Evolutionary conservation across 495 filamentous ascomycete species (phyloP).

Genomic region (Neurospora sp.): DNA sequence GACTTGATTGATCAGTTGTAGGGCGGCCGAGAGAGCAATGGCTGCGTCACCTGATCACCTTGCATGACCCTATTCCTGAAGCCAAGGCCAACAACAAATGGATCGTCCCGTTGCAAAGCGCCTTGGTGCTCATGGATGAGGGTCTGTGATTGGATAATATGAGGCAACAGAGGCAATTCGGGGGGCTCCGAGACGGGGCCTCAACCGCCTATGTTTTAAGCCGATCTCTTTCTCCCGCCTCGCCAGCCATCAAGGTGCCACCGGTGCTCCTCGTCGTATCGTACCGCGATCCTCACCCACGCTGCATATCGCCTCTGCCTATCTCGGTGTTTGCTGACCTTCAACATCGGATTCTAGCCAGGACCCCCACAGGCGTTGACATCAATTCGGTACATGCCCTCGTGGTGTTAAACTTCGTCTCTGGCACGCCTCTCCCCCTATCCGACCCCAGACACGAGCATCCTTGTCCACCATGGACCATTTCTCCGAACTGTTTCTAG

Average conservation of each 20-base stretch:
- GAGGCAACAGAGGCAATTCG: not conserved
- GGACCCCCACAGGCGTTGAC: not conserved
- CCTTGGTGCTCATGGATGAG: not conserved
- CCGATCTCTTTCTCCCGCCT: not conserved
- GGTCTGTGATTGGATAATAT: constrained; percentile 8
- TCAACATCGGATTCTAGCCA: not conserved
- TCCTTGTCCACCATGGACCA: not conserved
- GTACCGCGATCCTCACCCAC: not conserved
- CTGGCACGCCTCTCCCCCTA: not conserved
- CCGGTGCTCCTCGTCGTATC: not conserved
- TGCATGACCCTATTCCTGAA: constrained; percentile 12
- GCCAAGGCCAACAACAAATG: not conserved
- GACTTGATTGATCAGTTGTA: not conserved
- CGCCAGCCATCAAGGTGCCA: not conserved
- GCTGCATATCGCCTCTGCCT: not conserved
- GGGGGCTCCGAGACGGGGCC: not conserved
- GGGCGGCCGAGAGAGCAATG: constrained; percentile 1
- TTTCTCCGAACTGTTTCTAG: not conserved
- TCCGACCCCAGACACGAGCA: not conserved
- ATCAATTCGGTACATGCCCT: not conserved
- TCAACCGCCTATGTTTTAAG: not conserved
- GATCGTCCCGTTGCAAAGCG: not conserved
- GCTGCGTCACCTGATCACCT: constrained; percentile 22
- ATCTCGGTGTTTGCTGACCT: not conserved
- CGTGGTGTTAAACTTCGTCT: not conserved